Evolutionary conservation across 2,329 filamentous ascomycete species (phyloP).

Genomic region (Alternaria brassicae): DNA sequence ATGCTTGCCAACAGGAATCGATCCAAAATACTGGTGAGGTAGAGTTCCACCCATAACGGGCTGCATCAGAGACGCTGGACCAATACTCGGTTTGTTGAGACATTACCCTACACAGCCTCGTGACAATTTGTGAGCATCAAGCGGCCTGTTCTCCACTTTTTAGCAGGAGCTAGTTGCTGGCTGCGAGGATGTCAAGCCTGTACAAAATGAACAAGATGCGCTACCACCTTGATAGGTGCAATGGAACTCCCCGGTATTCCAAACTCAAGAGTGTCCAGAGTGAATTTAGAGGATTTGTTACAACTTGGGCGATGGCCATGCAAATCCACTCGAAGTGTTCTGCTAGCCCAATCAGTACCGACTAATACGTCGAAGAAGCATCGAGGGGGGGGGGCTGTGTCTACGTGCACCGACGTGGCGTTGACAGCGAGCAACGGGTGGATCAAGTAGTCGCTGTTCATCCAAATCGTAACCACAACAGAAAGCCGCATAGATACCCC

Average conservation of each 20-base stretch:
- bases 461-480: neutral
- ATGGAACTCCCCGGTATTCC: neutral
- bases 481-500: neutral
- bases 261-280: neutral
- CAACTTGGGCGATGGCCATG: neutral
- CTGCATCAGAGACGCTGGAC: too few relatives aligned
- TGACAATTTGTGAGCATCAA: too few relatives aligned
- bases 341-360: neutral
- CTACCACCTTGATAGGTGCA: neutral
- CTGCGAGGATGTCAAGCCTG: too few relatives aligned
- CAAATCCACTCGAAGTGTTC: neutral
- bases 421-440: neutral
- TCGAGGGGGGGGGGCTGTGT: neutral
- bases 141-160: too few relatives aligned
- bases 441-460: neutral
- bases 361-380: neutral
- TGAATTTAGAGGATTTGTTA: neutral
- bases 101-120: too few relatives aligned
- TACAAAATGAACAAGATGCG: neutral
- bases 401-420: neutral
- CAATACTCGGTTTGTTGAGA: too few relatives aligned
- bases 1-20: too few relatives aligned
- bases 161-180: too few relatives aligned
- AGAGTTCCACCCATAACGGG: too few relatives aligned
- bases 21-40: too few relatives aligned